These are phyloP conservation scores for Phaseolus coccineus DNA, from an alignment of 331 rosid species.

Conservation along the genomic window DNA sequence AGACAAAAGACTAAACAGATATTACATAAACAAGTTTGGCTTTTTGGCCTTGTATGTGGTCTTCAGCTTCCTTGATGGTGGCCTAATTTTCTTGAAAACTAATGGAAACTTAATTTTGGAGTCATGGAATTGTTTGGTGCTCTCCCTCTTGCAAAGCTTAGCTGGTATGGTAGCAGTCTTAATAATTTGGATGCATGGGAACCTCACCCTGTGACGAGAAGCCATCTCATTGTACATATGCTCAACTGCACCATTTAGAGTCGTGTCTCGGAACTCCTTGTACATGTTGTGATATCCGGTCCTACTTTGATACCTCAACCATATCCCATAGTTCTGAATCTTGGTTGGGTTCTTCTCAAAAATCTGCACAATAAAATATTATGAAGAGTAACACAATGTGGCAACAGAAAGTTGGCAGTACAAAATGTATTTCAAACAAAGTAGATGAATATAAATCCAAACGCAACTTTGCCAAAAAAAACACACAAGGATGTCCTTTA, in stretches of 20 bases:
- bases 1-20: too few species aligned
- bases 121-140: constrained; percentile 86
- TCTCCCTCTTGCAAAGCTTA: constrained; percentile 92
- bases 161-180: constrained; percentile 88
- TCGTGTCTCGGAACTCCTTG: constrained; percentile 87
- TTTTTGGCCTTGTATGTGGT: constrained; percentile 85
- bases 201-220: constrained; percentile 86
- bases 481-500: neutral
- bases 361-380: constrained; percentile 51
- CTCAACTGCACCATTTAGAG: constrained; percentile 81
- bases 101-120: constrained; percentile 90
- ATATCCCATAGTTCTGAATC: constrained; percentile 76
- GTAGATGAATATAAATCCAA: neutral
- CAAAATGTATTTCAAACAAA: neutral
- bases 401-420: neutral
- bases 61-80: constrained; percentile 91
- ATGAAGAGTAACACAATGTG: neutral
- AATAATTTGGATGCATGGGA: constrained; percentile 86
- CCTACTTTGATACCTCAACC: constrained; percentile 83
- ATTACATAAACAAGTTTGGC: constrained; percentile 85
- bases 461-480: neutral
- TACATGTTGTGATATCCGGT: constrained; percentile 95
- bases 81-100: constrained; percentile 83
- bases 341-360: constrained; percentile 85
- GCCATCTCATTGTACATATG: constrained; percentile 88